Conservation (phyloP, 164 flowering plant genomes). For the Vitis labrusca region DNA sequence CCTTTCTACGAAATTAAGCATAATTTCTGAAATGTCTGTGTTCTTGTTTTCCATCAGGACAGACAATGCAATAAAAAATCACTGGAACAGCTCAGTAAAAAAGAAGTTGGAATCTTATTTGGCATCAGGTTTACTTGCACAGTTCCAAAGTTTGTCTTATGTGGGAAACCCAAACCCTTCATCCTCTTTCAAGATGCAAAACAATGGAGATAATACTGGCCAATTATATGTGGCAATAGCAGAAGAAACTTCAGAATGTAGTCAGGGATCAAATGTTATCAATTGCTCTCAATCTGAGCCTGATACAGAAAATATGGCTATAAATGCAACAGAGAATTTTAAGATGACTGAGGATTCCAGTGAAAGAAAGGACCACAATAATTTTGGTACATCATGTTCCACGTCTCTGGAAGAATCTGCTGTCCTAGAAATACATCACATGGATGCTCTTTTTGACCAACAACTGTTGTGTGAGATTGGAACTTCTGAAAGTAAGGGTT, state of each 20-base stretch:
- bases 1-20: background rate
- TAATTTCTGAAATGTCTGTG: constrained; percentile 20
- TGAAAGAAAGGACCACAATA: constrained; percentile 31
- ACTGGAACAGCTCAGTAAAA: constrained; percentile 97
- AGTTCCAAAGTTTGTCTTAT: constrained; percentile 51
- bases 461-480: constrained; percentile 25
- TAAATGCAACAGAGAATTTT: constrained; percentile 30
- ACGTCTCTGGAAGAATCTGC: constrained; percentile 43
- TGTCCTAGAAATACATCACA: constrained; percentile 37
- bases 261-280: constrained; percentile 58
- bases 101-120: constrained; percentile 84
- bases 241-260: constrained; percentile 76
- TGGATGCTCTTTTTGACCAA: constrained; percentile 30
- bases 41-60: constrained; percentile 59
- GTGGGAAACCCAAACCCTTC: constrained; percentile 40
- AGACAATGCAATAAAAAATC: constrained; percentile 99
- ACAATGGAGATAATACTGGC: constrained; percentile 51
- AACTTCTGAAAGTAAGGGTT: constrained; percentile 22
- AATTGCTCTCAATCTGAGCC: constrained; percentile 46
- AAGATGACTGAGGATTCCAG: constrained; percentile 29
- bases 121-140: constrained; percentile 78
- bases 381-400: constrained; percentile 42
- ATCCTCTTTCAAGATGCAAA: constrained; percentile 46
- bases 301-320: constrained; percentile 32
- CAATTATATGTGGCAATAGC: constrained; percentile 38